Percentiles rank a stretch among this genome's conserved stretches.
These are phyloP conservation scores for Annona cherimola DNA, from an alignment of 164 flowering plant genomes.

Conservation along the genomic window DNA sequence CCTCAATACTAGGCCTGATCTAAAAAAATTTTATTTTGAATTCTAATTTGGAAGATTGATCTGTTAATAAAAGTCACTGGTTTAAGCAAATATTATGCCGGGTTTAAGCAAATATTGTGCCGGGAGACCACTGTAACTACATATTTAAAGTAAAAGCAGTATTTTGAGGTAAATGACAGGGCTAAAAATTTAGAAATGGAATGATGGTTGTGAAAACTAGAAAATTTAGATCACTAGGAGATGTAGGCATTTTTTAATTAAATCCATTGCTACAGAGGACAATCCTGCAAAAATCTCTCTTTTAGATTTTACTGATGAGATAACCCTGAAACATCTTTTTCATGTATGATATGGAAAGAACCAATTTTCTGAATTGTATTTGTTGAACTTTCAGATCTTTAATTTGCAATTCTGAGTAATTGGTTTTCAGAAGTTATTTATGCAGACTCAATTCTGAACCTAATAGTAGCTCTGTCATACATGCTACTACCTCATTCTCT, in stretches of 20 bases:
- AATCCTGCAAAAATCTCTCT: background rate
- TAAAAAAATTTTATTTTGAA: background rate
- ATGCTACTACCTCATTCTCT: background rate
- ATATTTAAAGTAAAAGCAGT: no score
- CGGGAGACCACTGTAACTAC: background rate
- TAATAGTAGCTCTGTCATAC: no score
- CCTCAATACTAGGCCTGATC: background rate
- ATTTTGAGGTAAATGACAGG: background rate
- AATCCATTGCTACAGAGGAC: background rate
- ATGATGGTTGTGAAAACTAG: background rate
- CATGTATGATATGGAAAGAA: no score
- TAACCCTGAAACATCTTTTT: background rate
- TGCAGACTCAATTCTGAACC: no score
- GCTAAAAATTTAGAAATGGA: background rate
- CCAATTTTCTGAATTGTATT: no score
- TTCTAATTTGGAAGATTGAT: background rate
- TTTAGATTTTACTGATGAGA: background rate
- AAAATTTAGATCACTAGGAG: background rate
- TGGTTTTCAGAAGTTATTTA: no score
- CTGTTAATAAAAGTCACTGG: no score
- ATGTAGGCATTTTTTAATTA: background rate
- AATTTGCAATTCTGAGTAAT: no score
- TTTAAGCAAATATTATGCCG: no score
- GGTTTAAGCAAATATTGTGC: background rate
- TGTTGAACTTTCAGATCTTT: no score